Conservation (phyloP, 2,329 filamentous ascomycete species). For the Verticillium zaregamsianum region DNA sequence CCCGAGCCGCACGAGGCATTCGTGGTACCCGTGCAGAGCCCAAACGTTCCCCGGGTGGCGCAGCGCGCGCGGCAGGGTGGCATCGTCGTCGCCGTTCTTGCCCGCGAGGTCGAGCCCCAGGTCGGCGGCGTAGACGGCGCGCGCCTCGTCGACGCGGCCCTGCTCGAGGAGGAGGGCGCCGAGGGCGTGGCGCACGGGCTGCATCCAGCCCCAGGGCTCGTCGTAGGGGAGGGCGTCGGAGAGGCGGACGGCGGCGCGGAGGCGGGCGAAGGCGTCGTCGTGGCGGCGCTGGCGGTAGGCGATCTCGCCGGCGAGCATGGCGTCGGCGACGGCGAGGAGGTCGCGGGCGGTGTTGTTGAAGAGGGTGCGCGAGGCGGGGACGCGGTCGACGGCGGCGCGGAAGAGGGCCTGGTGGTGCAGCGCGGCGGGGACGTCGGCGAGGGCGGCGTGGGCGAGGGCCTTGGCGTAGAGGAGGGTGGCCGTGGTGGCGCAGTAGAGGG, state of each 20-base stretch:
- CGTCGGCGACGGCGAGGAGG: constrained; percentile 58
- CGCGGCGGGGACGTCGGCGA: constrained; percentile 50
- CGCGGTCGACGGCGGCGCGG: constrained; percentile 39
- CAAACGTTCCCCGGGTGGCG: constrained; percentile 72
- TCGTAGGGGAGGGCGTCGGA: constrained; percentile 65
- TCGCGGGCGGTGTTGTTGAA: constrained; percentile 65
- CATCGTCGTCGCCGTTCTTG: constrained; percentile 28
- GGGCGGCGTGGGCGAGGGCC: constrained; percentile 62
- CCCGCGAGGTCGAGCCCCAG: constrained; percentile 39
- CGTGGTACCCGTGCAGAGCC: constrained; percentile 69
- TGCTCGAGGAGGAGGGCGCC: constrained; percentile 67
- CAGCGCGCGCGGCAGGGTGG: constrained; percentile 55
- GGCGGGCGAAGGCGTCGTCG: constrained; percentile 52
- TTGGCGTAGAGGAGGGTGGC: constrained; percentile 66
- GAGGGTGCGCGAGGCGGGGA: constrained; percentile 57
- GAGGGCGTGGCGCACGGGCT: constrained; percentile 66
- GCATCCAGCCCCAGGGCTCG: constrained; percentile 80
- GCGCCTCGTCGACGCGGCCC: constrained; percentile 51
- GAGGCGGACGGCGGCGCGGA: constrained; percentile 52
- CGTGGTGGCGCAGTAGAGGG: constrained; percentile 65
- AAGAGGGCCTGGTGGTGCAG: constrained; percentile 48
- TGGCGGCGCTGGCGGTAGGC: constrained; percentile 62
- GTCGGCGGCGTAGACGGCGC: constrained; percentile 55
- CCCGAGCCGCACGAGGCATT: constrained; percentile 58
- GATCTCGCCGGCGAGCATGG: constrained; percentile 71